Evolutionary conservation across 164 flowering plant species (phyloP), one percentile per base, ranked within the genome.

Genomic region (Akebia trifoliata): DNA sequence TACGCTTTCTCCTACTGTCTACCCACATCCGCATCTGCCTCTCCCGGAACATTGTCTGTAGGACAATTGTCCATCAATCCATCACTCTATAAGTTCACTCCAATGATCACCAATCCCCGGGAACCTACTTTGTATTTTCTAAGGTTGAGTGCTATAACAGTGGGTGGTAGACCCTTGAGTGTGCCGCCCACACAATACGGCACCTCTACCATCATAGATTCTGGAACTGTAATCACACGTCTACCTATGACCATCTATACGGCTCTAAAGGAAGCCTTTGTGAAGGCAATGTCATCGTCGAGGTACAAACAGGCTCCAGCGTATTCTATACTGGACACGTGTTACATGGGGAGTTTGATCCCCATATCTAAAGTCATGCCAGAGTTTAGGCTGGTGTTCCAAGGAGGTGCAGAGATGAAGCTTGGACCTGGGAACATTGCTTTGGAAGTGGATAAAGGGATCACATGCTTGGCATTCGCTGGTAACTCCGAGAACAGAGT

Each of bases 171-270:
- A 52, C 40, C 65, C 0, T 39, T 78, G 18, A 44, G 30, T 1
- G 64, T 72, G 11, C 21, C 70, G 1, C 26, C 65, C 0, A 26
- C 52, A 1, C 21, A 10, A n/a, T 73, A 71, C 51, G 24, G 45
- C 1, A 39, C 64, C 1, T 54, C 71, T 0, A 75, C 77, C 8
- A 75, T 79, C 37, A 77, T 82, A 37, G 87, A 82, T 70, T 74
- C 84, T 4, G 84, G 84, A 10, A 81, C 86, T 0, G 82, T 77
- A 6, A 76, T 82, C 35, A 70, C 84, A 0, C 68, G 84, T 7
- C 59, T 82, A 38, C 81, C 84, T 1, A 0, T 5, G 18, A 14
- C 71, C 0, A 61, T 67, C 2, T 82, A 82, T 47, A 10, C 57
- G 6, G 68, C 76, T 8, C 58, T 82, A 11, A 22, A 30, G 8